phyloP scores from a whole-genome alignment of 2,329 filamentous ascomycete genomes.

The Exophiala lecanii-corni region DNA sequence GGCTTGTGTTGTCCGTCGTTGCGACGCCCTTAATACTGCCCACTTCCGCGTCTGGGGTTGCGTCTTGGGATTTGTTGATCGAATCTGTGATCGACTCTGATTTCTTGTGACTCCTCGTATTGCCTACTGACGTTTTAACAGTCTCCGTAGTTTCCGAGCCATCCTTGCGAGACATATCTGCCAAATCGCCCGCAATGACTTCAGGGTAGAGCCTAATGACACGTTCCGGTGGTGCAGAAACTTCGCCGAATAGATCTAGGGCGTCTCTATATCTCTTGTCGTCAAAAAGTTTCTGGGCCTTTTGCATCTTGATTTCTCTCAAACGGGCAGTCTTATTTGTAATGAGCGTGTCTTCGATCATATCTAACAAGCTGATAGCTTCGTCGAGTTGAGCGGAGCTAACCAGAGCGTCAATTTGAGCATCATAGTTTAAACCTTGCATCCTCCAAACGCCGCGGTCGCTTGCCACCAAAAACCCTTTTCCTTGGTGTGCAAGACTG shows the following conservation, averaged over 20 bases:
- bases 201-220: constrained; percentile 82
- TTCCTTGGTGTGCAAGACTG: constrained; percentile 91
- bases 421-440: constrained; percentile 86
- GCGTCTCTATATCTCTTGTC: constrained; percentile 78
- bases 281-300: constrained; percentile 79
- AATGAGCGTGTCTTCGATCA: constrained; percentile 89
- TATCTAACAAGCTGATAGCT: constrained; percentile 78
- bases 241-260: constrained; percentile 85
- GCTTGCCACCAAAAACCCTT: constrained; percentile 90
- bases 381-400: constrained; percentile 74
- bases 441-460: constrained; percentile 94
- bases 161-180: constrained; percentile 42
- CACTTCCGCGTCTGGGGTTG: constrained; percentile 11
- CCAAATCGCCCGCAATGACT: constrained; percentile 74
- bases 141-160: constrained; percentile 28
- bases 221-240: constrained; percentile 81
- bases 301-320: constrained; percentile 83
- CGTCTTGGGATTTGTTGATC: constrained; percentile 13
- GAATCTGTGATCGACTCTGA: constrained; percentile 11
- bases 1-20: constrained; percentile 17
- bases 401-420: constrained; percentile 78
- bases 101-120: constrained; percentile 9
- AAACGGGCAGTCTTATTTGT: constrained; percentile 75
- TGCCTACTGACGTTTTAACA: constrained; percentile 2
- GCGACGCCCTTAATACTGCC: constrained; percentile 17